Evolutionary conservation across 2,329 filamentous ascomycete genomes (phyloP).

Genomic region (Claviceps sp.): DNA sequence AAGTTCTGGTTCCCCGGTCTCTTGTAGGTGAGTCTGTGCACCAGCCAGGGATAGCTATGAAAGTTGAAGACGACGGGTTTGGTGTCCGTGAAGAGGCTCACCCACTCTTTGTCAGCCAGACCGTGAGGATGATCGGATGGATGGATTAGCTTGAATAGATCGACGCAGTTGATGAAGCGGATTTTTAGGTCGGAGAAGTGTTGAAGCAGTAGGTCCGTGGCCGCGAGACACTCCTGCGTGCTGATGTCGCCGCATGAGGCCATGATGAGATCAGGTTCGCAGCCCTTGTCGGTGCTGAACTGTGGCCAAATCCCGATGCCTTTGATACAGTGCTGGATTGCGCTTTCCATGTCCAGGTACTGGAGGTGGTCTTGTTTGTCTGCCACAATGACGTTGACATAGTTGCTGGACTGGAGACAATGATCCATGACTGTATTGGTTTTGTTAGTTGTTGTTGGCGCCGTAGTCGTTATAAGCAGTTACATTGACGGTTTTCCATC

Average conservation of each 20-base stretch:
- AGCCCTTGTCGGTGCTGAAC: conserved; percentile 56
- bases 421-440: conserved; percentile 46
- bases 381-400: conserved; percentile 69
- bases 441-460: conserved; percentile 12
- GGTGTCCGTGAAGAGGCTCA: conserved; percentile 56
- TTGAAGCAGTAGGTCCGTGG: conserved; percentile 58
- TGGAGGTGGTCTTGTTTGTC: conserved; percentile 72
- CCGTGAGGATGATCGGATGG: conserved; percentile 60
- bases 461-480: no score
- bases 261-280: conserved; percentile 63
- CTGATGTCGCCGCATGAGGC: conserved; percentile 63
- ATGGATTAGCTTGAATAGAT: conserved; percentile 68
- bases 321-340: conserved; percentile 64
- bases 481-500: background rate
- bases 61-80: conserved; percentile 72
- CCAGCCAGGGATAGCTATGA: conserved; percentile 71
- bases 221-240: conserved; percentile 62
- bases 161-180: conserved; percentile 68
- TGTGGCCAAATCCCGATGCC: conserved; percentile 67
- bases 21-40: conserved; percentile 66
- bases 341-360: conserved; percentile 60
- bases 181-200: conserved; percentile 61
- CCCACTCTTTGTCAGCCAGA: conserved; percentile 52
- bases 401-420: conserved; percentile 60
- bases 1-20: conserved; percentile 54